Percentiles rank a stretch among this genome's conserved stretches.
Conservation (phyloP, 2,329 filamentous ascomycete genomes). For the Aspergillus awamori region DNA sequence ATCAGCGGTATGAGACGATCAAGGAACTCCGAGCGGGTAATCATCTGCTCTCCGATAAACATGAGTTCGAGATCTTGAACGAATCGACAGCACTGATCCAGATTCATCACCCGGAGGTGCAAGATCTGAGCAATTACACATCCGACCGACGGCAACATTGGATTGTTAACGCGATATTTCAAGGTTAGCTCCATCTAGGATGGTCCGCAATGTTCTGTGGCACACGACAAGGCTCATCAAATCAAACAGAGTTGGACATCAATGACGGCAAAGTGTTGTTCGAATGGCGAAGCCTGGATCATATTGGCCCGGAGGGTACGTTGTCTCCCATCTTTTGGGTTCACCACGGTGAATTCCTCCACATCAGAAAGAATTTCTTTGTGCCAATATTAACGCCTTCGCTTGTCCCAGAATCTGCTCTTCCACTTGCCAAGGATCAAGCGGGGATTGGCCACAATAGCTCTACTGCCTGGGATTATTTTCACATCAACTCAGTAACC, state of each 20-base stretch:
- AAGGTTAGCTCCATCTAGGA: neutral
- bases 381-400: neutral
- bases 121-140: neutral
- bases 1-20: conserved; percentile 57
- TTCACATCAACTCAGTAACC: conserved; percentile 31
- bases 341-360: no score
- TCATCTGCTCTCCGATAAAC: neutral
- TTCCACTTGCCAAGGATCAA: neutral
- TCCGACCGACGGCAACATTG: neutral
- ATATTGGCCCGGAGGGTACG: conserved; percentile 11
- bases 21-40: conserved; percentile 48
- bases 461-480: conserved; percentile 32
- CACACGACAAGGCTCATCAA: no score
- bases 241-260: conserved; percentile 1
- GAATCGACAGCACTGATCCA: conserved; percentile 4
- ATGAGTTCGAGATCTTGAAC: conserved; percentile 5
- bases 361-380: no score
- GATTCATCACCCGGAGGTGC: neutral
- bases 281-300: conserved; percentile 11
- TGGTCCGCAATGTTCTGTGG: no score
- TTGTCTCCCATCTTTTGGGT: neutral
- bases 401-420: conserved; percentile 24
- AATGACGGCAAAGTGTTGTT: conserved; percentile 5
- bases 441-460: conserved; percentile 22
- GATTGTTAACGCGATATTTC: conserved; percentile 2